Conservation (phyloP, 164 flowering plant species). For the Chimonanthus salicifolius region DNA sequence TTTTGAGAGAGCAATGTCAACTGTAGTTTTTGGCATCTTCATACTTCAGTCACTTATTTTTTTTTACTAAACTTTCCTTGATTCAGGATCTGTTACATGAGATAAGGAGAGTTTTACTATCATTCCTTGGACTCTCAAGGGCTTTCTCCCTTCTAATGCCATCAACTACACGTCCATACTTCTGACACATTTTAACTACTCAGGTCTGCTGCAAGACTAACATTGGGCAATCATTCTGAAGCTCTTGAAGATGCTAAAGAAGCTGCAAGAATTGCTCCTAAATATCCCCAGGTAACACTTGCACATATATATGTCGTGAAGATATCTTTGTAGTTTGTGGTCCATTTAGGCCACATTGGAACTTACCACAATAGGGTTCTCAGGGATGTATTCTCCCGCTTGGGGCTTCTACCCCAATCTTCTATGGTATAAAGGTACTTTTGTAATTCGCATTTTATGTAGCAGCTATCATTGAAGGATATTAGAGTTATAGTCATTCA, state of each 20-base stretch:
- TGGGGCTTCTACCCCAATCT: no score
- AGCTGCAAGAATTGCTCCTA: conserved; percentile 53
- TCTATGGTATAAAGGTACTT: no score
- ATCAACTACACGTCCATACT: not conserved
- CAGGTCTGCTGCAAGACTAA: conserved; percentile 65
- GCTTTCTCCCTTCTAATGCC: not conserved
- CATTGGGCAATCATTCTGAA: conserved; percentile 40
- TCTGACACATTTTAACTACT: conserved; percentile 2
- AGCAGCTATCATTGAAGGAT: no score
- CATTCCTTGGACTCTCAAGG: not conserved
- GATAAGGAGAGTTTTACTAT: not conserved
- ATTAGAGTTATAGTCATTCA: no score
- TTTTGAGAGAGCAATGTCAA: not conserved
- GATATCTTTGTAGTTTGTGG: no score
- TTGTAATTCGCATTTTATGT: no score
- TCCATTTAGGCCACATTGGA: no score
- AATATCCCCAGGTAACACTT: conserved; percentile 49
- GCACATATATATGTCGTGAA: not conserved
- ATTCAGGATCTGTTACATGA: not conserved
- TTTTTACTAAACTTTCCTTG: not conserved
- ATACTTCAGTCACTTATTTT: not conserved
- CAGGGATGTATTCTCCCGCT: no score
- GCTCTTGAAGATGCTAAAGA: conserved; percentile 80
- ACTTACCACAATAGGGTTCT: no score
- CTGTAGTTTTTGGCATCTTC: not conserved